Conservation (phyloP, 768 basidiomycete genomes). For the Termitomyces sp. region DNA sequence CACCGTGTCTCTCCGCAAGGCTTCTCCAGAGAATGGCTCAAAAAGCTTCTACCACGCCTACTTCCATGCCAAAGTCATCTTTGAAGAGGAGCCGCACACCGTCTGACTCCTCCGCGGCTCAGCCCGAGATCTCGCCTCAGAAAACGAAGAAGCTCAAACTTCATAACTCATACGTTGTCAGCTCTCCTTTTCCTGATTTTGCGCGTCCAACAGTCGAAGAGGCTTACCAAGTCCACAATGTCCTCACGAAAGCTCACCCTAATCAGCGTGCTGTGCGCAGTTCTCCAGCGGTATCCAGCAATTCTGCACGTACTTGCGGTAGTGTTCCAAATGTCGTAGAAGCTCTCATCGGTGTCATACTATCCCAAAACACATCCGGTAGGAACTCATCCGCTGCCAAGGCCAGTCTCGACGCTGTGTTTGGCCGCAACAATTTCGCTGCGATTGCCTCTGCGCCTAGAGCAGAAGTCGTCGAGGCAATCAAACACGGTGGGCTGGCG, state of each 20-base stretch:
- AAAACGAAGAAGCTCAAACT: neutral
- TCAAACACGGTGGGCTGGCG: slow-evolving; percentile 53
- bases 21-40: neutral
- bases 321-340: slow-evolving; percentile 53
- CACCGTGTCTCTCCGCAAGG: no score
- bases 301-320: slow-evolving; percentile 37
- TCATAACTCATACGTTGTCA: neutral
- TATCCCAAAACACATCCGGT: slow-evolving; percentile 57
- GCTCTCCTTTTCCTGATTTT: neutral
- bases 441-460: slow-evolving; percentile 37
- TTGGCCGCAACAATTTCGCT: neutral
- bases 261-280: neutral
- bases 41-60: neutral
- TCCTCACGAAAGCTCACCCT: neutral
- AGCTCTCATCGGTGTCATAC: slow-evolving; percentile 52
- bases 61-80: neutral
- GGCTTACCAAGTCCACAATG: neutral
- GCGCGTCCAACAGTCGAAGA: neutral
- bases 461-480: slow-evolving; percentile 42
- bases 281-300: neutral
- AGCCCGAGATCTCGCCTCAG: neutral
- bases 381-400: slow-evolving; percentile 51
- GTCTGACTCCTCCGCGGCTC: neutral
- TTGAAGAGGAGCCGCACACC: neutral
- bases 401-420: slow-evolving; percentile 30